A percentile compares a stretch with the other conserved stretches of the same genome.
These are phyloP conservation scores for Marchantia polymorpha DNA, from an alignment of 225 moss, liverwort and hornwort genomes.

Conservation along the genomic window DNA sequence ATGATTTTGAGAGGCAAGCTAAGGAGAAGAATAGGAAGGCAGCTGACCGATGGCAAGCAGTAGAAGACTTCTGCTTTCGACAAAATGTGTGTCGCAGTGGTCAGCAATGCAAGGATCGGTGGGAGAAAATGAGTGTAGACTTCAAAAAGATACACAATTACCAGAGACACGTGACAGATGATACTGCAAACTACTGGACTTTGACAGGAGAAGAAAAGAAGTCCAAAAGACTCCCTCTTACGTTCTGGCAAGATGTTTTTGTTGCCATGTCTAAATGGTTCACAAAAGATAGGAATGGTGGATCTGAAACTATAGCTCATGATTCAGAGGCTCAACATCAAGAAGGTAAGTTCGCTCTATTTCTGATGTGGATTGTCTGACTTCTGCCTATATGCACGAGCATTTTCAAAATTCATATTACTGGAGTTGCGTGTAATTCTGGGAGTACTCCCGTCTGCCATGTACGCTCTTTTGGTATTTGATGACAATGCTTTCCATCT, in stretches of 20 bases:
- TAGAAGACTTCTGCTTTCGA: slow-evolving; percentile 40
- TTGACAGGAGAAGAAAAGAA: slow-evolving; percentile 38
- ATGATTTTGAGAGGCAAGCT: slow-evolving; percentile 29
- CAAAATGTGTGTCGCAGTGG: slow-evolving; percentile 34
- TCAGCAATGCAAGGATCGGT: slow-evolving; percentile 43
- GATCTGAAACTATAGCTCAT: slow-evolving; percentile 18
- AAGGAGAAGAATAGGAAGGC: slow-evolving; percentile 36
- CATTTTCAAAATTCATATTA: too few species aligned
- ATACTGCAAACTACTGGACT: slow-evolving; percentile 28
- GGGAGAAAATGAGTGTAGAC: slow-evolving; percentile 41
- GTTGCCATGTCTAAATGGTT: slow-evolving; percentile 34
- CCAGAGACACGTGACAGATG: slow-evolving; percentile 17
- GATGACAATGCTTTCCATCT: too few species aligned
- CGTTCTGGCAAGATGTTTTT: slow-evolving; percentile 36
- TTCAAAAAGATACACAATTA: slow-evolving; percentile 38
- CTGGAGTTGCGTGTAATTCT: too few species aligned
- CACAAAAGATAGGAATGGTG: slow-evolving; percentile 26
- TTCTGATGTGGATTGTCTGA: neutral
- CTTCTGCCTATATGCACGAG: too few species aligned
- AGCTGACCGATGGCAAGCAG: slow-evolving; percentile 39
- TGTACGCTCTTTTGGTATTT: too few species aligned
- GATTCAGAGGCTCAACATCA: slow-evolving; percentile 34
- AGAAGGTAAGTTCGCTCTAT: slow-evolving; percentile 20
- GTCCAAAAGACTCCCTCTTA: slow-evolving; percentile 26
- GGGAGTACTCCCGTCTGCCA: too few species aligned